Evolutionary conservation across 1,284 basidiomycete species (phyloP), one percentile per base, ranked within the genome.

Genomic region (Ceratobasidium sp.): DNA sequence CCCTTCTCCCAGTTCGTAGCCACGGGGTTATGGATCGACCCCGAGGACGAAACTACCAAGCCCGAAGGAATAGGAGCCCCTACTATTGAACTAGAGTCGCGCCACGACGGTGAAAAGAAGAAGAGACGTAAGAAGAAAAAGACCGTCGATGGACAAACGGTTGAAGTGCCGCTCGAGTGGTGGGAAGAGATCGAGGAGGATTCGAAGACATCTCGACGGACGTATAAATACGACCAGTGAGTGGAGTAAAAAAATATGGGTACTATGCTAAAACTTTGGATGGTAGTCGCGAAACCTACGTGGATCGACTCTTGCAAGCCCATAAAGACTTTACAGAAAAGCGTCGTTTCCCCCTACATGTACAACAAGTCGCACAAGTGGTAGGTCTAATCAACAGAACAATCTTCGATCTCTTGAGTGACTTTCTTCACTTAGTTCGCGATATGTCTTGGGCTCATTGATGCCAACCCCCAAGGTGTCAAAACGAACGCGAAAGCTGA

Each of bases 1-100:
- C 75, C 75, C 33, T 77, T 77, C 26, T 77, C 75, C 33, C 64
- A 77, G 26, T 77, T 68, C 44, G 75, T 77, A 77, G 75, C 75
- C 75, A 77, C 75, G 49, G 75, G 75, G 40, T 23, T 77, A 23
- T 42, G 53, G 39, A 56, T 56, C n/a, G 64, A 68, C 53, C 53
- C 66, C 26, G 75, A 77, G 18, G 75, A 68, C 33, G 75, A 77
- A n/a, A 60, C 20, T 23, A 20, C 53, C 51, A 58, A 66, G 40
- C 63, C 66, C 42, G 75, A 77, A 23, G 63, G 64, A 12, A n/a
- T 56, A 13, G 75, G 75, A 33, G 44, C 44, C 1, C 64, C 64
- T n/a, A 77, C 75, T 1, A 51, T 60, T 33, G 75, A 67, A 20
- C n/a, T 77, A 44, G 49, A 39, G 18, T 51, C 40, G 39, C 75